phyloP scores from a whole-genome alignment of 2,329 filamentous ascomycete species.

The Aspergillus jensenii region DNA sequence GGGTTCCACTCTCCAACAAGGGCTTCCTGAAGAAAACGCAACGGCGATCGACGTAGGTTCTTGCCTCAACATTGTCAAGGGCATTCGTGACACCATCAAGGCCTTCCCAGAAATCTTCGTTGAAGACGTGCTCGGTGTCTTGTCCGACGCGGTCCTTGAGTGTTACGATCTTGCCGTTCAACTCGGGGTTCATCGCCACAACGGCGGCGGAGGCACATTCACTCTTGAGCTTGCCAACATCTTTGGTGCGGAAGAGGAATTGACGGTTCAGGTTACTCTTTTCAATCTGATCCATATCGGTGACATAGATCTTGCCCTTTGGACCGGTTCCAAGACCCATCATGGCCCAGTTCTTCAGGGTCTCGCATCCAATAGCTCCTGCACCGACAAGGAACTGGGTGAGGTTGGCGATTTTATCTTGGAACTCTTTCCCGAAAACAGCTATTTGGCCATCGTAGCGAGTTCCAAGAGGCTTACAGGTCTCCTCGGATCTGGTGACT shows the following conservation, averaged over 20 bases:
- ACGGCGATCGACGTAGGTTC: conserved; percentile 92
- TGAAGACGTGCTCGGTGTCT: conserved; percentile 92
- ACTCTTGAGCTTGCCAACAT: conserved; percentile 96
- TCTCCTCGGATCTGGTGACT: conserved; percentile 73
- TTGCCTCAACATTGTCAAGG: conserved; percentile 93
- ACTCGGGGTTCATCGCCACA: conserved; percentile 90
- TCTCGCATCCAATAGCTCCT: conserved; percentile 96
- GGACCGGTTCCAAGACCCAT: conserved; percentile 89
- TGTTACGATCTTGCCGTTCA: conserved; percentile 79
- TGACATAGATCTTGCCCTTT: conserved; percentile 84
- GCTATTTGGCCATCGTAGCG: conserved; percentile 97
- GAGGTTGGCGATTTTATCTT: conserved; percentile 87
- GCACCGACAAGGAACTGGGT: conserved; percentile 94
- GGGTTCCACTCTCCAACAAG: conserved; percentile 89
- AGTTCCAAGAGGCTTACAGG: conserved; percentile 79
- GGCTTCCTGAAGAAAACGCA: conserved; percentile 99
- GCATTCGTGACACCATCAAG: conserved; percentile 95
- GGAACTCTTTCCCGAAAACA: conserved; percentile 89
- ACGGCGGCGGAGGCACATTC: conserved; percentile 89
- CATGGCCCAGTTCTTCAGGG: conserved; percentile 99
- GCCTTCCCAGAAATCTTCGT: conserved; percentile 84
- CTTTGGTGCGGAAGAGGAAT: conserved; percentile 89
- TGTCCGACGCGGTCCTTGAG: conserved; percentile 86
- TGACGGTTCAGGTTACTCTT: conserved; percentile 98
- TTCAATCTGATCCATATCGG: conserved; percentile 98